These are phyloP conservation scores for Salmacisia buchloeana DNA, from an alignment of 1,284 basidiomycete species.

Conservation along the genomic window DNA sequence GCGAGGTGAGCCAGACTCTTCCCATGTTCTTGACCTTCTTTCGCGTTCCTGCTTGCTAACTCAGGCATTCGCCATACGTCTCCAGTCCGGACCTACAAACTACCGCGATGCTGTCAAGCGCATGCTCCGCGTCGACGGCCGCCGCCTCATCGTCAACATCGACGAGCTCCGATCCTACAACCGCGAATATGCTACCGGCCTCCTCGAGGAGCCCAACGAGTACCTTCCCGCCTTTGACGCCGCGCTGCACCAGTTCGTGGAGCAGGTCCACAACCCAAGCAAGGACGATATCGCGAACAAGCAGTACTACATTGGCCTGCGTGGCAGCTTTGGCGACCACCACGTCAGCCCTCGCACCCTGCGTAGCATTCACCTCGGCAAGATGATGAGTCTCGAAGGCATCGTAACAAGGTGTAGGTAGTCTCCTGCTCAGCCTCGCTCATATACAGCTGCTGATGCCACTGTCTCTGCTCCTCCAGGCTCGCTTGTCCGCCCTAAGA, in stretches of 20 bases:
- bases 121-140: slow-evolving; percentile 77
- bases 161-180: slow-evolving; percentile 94
- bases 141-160: slow-evolving; percentile 88
- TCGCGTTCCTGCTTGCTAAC: slow-evolving; percentile 14
- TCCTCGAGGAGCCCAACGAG: slow-evolving; percentile 81
- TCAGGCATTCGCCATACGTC: slow-evolving; percentile 13
- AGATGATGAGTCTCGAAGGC: slow-evolving; percentile 94
- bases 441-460: not conserved
- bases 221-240: slow-evolving; percentile 88
- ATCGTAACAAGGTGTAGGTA: slow-evolving; percentile 85
- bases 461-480: slow-evolving; percentile 44
- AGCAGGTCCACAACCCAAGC: slow-evolving; percentile 68
- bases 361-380: slow-evolving; percentile 78
- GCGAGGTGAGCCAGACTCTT: slow-evolving; percentile 67
- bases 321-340: slow-evolving; percentile 97
- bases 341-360: slow-evolving; percentile 93
- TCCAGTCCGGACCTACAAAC: slow-evolving; percentile 55
- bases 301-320: slow-evolving; percentile 71
- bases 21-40: slow-evolving; percentile 4
- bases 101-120: slow-evolving; percentile 79
- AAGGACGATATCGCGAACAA: slow-evolving; percentile 79
- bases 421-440: not conserved
- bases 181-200: slow-evolving; percentile 57
- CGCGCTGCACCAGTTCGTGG: slow-evolving; percentile 71
- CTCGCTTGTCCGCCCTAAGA: slow-evolving; percentile 95